phyloP scores from a whole-genome alignment of 306 rosid genomes.

The Dalbergia oliveri region DNA sequence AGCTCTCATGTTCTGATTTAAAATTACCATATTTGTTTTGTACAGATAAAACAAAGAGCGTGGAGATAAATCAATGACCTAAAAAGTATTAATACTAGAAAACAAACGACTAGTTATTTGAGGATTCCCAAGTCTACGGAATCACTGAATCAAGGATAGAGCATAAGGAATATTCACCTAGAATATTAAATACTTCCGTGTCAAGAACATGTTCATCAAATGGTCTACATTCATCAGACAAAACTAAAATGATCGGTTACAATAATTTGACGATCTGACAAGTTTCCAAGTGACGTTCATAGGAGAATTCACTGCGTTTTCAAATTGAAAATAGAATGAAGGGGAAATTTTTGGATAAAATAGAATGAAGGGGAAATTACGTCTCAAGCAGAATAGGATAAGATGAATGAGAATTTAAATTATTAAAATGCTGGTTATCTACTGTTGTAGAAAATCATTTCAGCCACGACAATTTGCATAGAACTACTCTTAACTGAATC shows the following conservation, averaged over 20 bases:
- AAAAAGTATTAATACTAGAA: background rate
- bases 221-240: background rate
- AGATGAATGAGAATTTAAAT: background rate
- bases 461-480: background rate
- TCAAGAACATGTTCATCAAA: background rate
- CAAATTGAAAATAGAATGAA: background rate
- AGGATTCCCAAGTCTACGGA: background rate
- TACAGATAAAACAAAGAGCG: background rate
- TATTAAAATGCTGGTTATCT: slow-evolving; percentile 12
- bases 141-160: background rate
- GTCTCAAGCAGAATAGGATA: background rate
- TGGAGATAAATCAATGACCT: background rate
- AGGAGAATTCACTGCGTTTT: background rate
- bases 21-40: background rate
- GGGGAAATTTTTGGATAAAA: no score
- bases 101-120: background rate
- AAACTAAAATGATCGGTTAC: slow-evolving; percentile 3
- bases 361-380: no score
- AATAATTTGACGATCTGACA: background rate
- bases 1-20: no score
- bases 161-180: background rate
- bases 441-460: background rate
- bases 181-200: background rate
- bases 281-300: background rate
- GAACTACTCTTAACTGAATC: background rate